Evolutionary conservation across 78 protist genomes (phyloP).

Genomic region (Tieghemostelium lacteum): DNA sequence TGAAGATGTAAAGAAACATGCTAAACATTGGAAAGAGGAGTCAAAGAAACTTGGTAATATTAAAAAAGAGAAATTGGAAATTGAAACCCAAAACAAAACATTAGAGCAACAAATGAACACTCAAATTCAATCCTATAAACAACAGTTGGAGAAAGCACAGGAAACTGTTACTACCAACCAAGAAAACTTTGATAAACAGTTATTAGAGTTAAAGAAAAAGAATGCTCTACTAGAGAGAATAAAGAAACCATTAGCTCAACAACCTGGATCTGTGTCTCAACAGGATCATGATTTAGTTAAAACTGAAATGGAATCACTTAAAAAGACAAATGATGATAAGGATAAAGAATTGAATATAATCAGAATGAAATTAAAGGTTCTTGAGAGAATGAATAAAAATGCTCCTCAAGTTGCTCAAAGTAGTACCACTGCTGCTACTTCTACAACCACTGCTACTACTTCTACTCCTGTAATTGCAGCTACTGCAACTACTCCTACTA

Average conservation of each 20-base stretch:
- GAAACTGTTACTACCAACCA: slow-evolving; percentile 3
- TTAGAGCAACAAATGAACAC: slow-evolving; percentile 13
- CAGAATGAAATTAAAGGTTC: slow-evolving; percentile 26
- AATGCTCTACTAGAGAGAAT: background rate
- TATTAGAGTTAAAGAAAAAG: background rate
- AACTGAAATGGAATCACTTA: slow-evolving; percentile 3
- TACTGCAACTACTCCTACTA: background rate
- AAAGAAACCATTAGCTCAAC: no score
- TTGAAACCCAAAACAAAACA: background rate
- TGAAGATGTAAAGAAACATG: slow-evolving; percentile 70
- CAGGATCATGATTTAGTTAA: background rate
- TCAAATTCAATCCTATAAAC: background rate
- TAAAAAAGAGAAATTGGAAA: slow-evolving; percentile 29
- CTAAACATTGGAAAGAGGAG: slow-evolving; percentile 78
- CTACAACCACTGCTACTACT: no score
- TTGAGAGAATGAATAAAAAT: slow-evolving; percentile 23
- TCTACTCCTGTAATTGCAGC: background rate
- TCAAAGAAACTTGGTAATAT: background rate
- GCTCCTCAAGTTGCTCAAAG: background rate
- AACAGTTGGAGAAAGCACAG: background rate
- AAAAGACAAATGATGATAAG: slow-evolving; percentile 8
- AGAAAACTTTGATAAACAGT: background rate
- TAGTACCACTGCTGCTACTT: background rate
- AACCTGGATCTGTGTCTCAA: no score
- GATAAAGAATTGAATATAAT: slow-evolving; percentile 23